Evolutionary conservation across 192 early-diverging fungal genomes (phyloP), one percentile per base, ranked within the genome.

Genomic region (Coemansia sp.): DNA sequence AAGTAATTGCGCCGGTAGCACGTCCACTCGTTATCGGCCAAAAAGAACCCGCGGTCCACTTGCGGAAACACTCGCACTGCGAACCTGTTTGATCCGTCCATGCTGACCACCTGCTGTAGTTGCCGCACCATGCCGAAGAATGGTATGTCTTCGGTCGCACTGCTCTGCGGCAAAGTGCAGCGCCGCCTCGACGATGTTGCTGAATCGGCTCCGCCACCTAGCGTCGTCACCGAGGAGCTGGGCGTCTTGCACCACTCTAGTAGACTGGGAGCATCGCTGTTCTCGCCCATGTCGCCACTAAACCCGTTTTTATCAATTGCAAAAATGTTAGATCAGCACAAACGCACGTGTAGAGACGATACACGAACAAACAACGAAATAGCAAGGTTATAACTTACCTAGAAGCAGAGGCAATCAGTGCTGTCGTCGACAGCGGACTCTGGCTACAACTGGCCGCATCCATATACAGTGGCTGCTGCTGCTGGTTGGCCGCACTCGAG

Each of bases 1-100:
- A 97, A 97, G 80, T 97, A 98, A 76, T 98, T 98, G 71, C 95
- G 89, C 7, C 96, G 87, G 75, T 98, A 98, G 68, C 96, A 97
- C 2, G 95, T 95, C 95, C 95, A 98, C 65, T 94, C 93, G 60
- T 86, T 87, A 41, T 91, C 89, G 2, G 95, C 90, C 49, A 97
- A 78, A 65, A 97, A 96, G 81, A 98, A 98, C 15, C 96, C 96
- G 34, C 94, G 89, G 72, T 97, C 95, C 46, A 99, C 90, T 43
- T 94, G 94, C 20, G 95, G 89, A 57, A 88, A 80, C 50, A 97
- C 73, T 16, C 76, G 70, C 15, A 91, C 70, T 7, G 77, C 81
- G 71, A 87, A 89, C 12, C 87, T 91, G 67, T 53, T 80, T 11
- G 86, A 69, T 62, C 81, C 80, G 65, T 93, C 91, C 68, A 89